phyloP scores from a whole-genome alignment of 2,329 filamentous ascomycete species.

The Fusarium temperatum region DNA sequence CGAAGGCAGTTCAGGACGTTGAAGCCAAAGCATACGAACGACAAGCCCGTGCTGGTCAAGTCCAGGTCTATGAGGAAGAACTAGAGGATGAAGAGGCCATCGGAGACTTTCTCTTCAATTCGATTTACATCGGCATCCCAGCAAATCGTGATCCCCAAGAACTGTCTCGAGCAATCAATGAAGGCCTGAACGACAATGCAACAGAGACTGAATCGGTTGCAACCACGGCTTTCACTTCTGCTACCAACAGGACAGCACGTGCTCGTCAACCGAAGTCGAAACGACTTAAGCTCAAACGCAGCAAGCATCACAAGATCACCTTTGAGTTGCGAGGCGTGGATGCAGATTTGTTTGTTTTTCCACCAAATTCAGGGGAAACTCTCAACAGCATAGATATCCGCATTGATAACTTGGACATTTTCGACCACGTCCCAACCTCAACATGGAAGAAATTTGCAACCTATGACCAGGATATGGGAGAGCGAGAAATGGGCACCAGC shows the following conservation, averaged over 20 bases:
- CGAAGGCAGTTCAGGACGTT: conserved; percentile 87
- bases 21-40: conserved; percentile 84
- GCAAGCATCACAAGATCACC: conserved; percentile 92
- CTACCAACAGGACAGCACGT: conserved; percentile 60
- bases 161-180: conserved; percentile 84
- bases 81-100: conserved; percentile 86
- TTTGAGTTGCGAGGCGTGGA: conserved; percentile 90
- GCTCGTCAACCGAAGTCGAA: conserved; percentile 59
- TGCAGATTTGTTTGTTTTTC: conserved; percentile 83
- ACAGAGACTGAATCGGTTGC: conserved; percentile 93
- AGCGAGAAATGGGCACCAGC: conserved; percentile 83
- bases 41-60: conserved; percentile 65
- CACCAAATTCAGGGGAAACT: conserved; percentile 79
- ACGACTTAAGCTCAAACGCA: conserved; percentile 79
- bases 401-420: conserved; percentile 85
- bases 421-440: conserved; percentile 92
- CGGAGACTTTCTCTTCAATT: conserved; percentile 97
- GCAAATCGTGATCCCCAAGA: conserved; percentile 86
- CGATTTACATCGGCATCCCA: conserved; percentile 95
- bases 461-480: conserved; percentile 87
- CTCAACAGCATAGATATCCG: conserved; percentile 88
- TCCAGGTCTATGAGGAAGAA: conserved; percentile 71
- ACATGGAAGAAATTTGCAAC: conserved; percentile 99
- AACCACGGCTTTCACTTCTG: conserved; percentile 73
- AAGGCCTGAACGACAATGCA: conserved; percentile 82